These are phyloP conservation scores for Debaryomyces psychrophilus DNA, from an alignment of 1,139 yeast species.

Conservation along the genomic window DNA sequence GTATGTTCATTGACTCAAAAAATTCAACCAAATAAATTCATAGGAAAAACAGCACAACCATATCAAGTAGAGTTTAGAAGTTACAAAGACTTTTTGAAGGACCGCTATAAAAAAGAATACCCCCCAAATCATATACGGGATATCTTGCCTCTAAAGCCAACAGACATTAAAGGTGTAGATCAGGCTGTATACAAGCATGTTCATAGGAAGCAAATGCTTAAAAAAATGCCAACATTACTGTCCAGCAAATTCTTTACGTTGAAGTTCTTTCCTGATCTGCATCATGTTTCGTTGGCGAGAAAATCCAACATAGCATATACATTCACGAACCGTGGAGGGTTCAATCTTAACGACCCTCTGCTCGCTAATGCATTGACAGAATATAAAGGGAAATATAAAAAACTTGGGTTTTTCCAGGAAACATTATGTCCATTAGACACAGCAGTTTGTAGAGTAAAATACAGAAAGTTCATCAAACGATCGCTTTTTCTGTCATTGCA, in stretches of 20 bases:
- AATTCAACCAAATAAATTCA: neutral
- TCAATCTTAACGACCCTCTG: constrained; percentile 28
- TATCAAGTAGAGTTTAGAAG: neutral
- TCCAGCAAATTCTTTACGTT: constrained; percentile 28
- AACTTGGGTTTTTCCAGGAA: constrained; percentile 27
- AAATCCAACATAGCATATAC: constrained; percentile 46
- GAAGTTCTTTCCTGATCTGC: constrained; percentile 33
- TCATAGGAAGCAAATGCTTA: constrained; percentile 17
- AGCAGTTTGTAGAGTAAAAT: constrained; percentile 36
- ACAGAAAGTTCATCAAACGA: constrained; percentile 31
- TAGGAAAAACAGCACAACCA: neutral
- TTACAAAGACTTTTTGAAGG: neutral
- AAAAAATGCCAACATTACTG: constrained; percentile 26
- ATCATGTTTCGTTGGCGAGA: constrained; percentile 31
- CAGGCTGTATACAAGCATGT: constrained; percentile 24
- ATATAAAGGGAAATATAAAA: constrained; percentile 34
- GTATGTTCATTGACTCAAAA: neutral
- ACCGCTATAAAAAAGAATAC: constrained; percentile 5
- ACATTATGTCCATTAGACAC: constrained; percentile 35
- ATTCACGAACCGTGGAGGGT: constrained; percentile 35
- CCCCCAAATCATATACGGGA: constrained; percentile 14
- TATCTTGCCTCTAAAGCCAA: constrained; percentile 29
- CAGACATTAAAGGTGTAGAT: constrained; percentile 47
- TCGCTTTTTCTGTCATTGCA: constrained; percentile 26
- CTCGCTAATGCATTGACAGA: constrained; percentile 25